Evolutionary conservation across 2,329 filamentous ascomycete species (phyloP), one percentile per base, ranked within the genome.

Genomic region (Talaromyces sp.): DNA sequence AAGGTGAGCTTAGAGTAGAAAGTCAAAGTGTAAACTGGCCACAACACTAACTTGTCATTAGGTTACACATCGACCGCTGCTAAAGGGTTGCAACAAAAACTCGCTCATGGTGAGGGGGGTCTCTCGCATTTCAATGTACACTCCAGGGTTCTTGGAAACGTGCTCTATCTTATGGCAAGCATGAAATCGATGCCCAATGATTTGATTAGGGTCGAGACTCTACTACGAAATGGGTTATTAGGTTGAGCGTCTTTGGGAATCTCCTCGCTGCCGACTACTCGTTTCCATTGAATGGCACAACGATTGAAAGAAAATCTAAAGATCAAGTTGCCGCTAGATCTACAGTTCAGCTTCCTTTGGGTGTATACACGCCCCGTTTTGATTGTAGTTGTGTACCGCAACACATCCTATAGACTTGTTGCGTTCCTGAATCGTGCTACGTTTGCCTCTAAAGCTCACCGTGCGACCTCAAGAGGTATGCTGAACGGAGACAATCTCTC

Each of bases 111-210:
- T 2, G 68, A 69, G 1, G 67, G 78, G 21, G 67, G 76, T 7
- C 8, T 9, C 16, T 18, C 16, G 5, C 1, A 21, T 23, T 77
- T 80, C 58, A 79, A 79, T 11, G 79, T 87, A 3, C 84, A 87
- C 68, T 85, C 82, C 2, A 76, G 85, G n/a, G 82, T 87, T 4
- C 72, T 87, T 23, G 85, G 85, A 0, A 86, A 86, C 70, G 81
- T 87, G 14, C 75, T 86, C 18, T 87, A 87, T 68, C 72, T 87
- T 39, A 87, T 87, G 84, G 80, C 83, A 7, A 84, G 83, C 62
- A 71, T 83, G 67, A 83, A 80, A 1, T 81, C 81, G 0, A 77
- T 72, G 23, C 67, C 70, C n/a, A 76, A 79, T 60, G 76, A 76
- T 5, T 59, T 83, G 46, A 67, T 66, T 23, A 73, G 69, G 46